Percentiles rank a stretch among this genome's conserved stretches.
phyloP scores from a whole-genome alignment of 306 rosid genomes.

The Inga leiocalycina region DNA sequence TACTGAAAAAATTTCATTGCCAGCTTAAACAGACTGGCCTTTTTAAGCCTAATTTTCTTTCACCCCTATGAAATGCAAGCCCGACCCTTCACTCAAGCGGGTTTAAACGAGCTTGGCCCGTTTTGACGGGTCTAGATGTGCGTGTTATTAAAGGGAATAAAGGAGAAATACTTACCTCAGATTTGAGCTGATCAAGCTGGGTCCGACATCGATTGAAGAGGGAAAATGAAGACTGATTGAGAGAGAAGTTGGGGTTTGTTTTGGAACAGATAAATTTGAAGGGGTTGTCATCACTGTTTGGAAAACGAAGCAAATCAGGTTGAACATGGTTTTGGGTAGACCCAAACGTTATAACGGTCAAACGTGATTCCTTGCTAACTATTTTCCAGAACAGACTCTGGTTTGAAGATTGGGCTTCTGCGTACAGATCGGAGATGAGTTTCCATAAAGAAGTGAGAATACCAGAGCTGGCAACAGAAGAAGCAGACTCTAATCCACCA shows the following conservation, averaged over 20 bases:
- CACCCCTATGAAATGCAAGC: no score
- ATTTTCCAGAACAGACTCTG: neutral
- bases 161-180: conserved; percentile 27
- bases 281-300: conserved; percentile 2
- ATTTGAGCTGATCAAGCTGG: conserved; percentile 31
- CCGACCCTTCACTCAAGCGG: no score
- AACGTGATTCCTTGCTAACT: neutral
- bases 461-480: conserved; percentile 36
- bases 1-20: no score
- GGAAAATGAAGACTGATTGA: conserved; percentile 35
- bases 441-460: conserved; percentile 41
- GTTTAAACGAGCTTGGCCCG: no score
- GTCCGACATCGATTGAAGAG: conserved; percentile 24
- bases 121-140: no score
- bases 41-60: no score
- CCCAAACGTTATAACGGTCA: conserved; percentile 42
- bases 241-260: conserved; percentile 17
- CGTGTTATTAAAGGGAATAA: neutral
- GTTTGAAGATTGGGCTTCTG: neutral
- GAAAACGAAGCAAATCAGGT: conserved; percentile 30
- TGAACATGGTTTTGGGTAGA: conserved; percentile 14
- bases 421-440: neutral
- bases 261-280: conserved; percentile 51
- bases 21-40: no score
- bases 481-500: conserved; percentile 50